Percentiles rank a stretch among this genome's conserved stretches.
Conservation (phyloP, 371 early-diverging fungal genomes). For the Mucor irregularis region DNA sequence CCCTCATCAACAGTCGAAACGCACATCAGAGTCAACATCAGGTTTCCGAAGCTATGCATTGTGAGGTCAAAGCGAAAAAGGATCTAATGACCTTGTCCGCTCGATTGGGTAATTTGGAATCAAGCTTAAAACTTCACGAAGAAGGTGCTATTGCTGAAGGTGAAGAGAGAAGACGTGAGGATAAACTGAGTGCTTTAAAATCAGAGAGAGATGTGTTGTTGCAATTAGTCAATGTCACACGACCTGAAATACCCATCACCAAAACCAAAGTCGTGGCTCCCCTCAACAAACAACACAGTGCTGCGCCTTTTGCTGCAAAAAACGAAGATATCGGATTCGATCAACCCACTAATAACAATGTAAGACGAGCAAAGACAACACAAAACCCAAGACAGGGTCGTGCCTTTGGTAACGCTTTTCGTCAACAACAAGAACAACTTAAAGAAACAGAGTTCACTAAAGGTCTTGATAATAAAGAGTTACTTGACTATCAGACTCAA, state of each 20-base stretch:
- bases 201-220: constrained; percentile 66
- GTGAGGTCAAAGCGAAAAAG: constrained; percentile 76
- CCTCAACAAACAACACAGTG: background rate
- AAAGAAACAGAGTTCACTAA: constrained; percentile 77
- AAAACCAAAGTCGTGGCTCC: background rate
- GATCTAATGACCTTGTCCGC: constrained; percentile 50
- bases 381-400: constrained; percentile 30
- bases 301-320: background rate
- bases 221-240: constrained; percentile 46
- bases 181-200: constrained; percentile 66
- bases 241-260: constrained; percentile 39
- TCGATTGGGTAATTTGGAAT: constrained; percentile 57
- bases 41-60: constrained; percentile 72
- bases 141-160: constrained; percentile 55
- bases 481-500: constrained; percentile 73
- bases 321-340: constrained; percentile 29
- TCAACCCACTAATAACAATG: constrained; percentile 8
- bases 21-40: constrained; percentile 70
- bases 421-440: constrained; percentile 27
- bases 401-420: constrained; percentile 65
- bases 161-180: constrained; percentile 72
- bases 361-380: background rate
- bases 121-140: constrained; percentile 50
- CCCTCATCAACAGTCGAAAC: constrained; percentile 66
- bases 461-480: constrained; percentile 69